A percentile compares a stretch with the other conserved stretches of the same genome.
phyloP scores from a whole-genome alignment of 208 protist species.

The Trypanosoma congolense region DNA sequence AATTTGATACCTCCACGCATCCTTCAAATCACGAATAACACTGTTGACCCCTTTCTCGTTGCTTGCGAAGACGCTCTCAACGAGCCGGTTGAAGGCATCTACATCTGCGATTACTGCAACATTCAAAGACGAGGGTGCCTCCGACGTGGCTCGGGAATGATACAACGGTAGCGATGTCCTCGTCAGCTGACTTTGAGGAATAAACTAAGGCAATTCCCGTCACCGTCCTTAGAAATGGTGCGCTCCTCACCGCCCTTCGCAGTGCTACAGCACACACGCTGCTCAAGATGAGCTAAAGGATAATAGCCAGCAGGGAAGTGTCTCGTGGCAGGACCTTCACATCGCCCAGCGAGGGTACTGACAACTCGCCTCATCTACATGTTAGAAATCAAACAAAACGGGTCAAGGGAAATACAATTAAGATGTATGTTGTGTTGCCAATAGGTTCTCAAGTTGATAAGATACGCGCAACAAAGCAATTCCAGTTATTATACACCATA shows the following conservation, averaged over 20 bases:
- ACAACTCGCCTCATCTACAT: no score
- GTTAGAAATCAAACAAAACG: no score
- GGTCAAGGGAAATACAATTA: no score
- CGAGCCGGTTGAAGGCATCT: constrained; percentile 6
- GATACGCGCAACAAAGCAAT: no score
- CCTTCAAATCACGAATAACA: constrained; percentile 31
- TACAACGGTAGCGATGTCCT: constrained; percentile 2
- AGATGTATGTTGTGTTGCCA: no score
- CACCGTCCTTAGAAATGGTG: not conserved
- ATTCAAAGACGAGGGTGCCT: not conserved
- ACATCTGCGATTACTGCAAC: constrained; percentile 12
- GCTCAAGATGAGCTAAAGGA: no score
- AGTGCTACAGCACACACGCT: not conserved
- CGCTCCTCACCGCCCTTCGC: not conserved
- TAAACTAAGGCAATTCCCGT: constrained; percentile 1
- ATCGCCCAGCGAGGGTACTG: no score
- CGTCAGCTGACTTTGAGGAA: constrained; percentile 5
- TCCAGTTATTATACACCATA: no score
- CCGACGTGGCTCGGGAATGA: not conserved
- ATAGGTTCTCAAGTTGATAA: no score
- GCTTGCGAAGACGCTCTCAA: constrained; percentile 2
- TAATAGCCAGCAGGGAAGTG: no score
- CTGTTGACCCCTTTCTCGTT: constrained; percentile 4
- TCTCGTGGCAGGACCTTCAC: no score
- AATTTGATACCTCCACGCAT: constrained; percentile 17